Evolutionary conservation across 176 grass and related monocot genomes (phyloP), one percentile per base, ranked within the genome.

Genomic region (Typha latifolia): DNA sequence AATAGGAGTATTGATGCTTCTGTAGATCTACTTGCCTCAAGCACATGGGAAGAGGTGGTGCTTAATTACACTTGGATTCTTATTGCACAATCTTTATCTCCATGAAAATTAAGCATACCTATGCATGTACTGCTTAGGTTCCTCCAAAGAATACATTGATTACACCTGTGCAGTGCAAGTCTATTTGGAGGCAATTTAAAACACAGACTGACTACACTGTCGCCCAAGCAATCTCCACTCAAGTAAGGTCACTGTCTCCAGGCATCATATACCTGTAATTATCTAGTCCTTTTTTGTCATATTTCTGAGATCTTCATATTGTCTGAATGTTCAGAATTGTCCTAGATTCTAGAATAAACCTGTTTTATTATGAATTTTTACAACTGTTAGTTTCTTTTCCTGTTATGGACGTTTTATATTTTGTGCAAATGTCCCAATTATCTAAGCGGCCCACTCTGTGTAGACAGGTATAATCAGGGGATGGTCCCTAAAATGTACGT

Each of bases 21-120:
- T 32, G 69, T 66, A 12, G 88, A 92, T 63, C 83, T 76, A 66
- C 84, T 88, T 49, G 91, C 91, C 72, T 88, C 82, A 65, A 88
- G 68, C 52, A 88, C 77, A 19, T 96, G 91, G 91, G 80, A 96
- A 81, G 87, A 91, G 87, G 91, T 90, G 74, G 18, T 72, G 12
- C 2, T 64, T 31, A 64, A 20, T 64, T 64, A 59, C 24, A 51
- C 19, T 47, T 66, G 32, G 32, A 47, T 77, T 10, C 75, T 34
- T 87, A 19, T 37, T 59, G 23, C 26, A 34, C 51, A 32, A 19
- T 61, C 11, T 47, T 43, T 23, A n/a, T 34, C 51, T 47, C 26
- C 10, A 22, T 20, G 51, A 14, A 12, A 12, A 12, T 14, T 34
- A 61, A 59, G 24, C 51, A 32, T 18, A 37, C 16, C 61, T 43